Evolutionary conservation across 768 basidiomycete genomes (phyloP).

Genomic region (Clavaria fumosa): DNA sequence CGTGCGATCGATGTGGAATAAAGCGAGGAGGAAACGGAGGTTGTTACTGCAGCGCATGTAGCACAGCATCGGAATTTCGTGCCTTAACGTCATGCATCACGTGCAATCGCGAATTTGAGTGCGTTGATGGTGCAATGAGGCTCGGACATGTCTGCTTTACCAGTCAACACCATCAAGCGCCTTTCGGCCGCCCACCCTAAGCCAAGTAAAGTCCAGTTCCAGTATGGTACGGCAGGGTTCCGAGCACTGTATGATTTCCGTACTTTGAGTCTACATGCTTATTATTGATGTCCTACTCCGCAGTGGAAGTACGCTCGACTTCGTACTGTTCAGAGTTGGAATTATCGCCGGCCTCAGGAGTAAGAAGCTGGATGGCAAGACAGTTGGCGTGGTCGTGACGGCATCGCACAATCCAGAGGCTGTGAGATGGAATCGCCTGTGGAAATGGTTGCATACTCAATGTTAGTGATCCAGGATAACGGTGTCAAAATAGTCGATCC

Average conservation of each 20-base stretch:
- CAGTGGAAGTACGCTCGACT: constrained; percentile 62
- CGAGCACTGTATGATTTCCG: constrained; percentile 57
- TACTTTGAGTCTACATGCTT: constrained; percentile 7
- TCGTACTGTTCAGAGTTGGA: constrained; percentile 89
- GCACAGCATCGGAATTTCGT: no score
- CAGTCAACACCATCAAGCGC: constrained; percentile 27
- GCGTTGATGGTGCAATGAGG: no score
- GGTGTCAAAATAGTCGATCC: constrained; percentile 98
- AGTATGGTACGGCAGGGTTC: constrained; percentile 94
- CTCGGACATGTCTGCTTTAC: background rate
- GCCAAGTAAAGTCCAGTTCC: constrained; percentile 50
- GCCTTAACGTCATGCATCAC: no score
- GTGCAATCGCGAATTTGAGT: no score
- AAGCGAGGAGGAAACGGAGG: constrained; percentile 26
- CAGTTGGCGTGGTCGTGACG: constrained; percentile 96
- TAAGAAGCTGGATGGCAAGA: constrained; percentile 80
- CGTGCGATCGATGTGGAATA: constrained; percentile 51
- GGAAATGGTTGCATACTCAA: constrained; percentile 5
- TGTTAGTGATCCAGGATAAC: constrained; percentile 54
- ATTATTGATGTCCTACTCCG: constrained; percentile 8
- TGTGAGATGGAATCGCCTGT: constrained; percentile 29
- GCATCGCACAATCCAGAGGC: constrained; percentile 99
- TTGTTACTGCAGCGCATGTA: background rate
- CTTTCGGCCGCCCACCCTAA: constrained; percentile 55
- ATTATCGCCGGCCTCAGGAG: constrained; percentile 82